Base-by-base conservation (phyloP, 2,329 filamentous ascomycete genomes). In the Cytospora piceae region DNA sequence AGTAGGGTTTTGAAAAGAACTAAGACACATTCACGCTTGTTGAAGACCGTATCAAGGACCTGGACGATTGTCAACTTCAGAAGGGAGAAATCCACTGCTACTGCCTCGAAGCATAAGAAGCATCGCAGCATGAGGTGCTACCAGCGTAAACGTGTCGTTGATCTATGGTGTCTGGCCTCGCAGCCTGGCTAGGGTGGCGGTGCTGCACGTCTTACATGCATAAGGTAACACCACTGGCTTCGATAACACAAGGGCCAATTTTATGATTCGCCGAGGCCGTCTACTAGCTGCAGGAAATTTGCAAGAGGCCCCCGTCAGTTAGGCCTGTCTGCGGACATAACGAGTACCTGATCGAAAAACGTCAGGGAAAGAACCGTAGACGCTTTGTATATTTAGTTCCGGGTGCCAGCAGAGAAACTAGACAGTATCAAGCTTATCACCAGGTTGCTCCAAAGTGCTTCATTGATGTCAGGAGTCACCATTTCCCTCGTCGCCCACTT, bases 401-500 rank as follows among this genome's bases (percentile, higher is more conserved):
- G 71, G 4, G 70, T 76, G 1, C 70, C 74, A 11, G 49, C 61
- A 9, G 37, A 68, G 7, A 31, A 61, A 0, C 24, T 73, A 3
- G 32, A 62, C 2, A 64, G 58, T 1, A 74, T 79, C 49, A 73
- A 72, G 55, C 55, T 60, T 2, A 69, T 76, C 3, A 64, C 75
- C 6, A 59, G 64, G 31, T 58, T 70, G 9, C 69, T 78, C 3
- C 76, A 78, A 59, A 73, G 70, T 17, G 65, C 73, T 2, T 77
- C 77, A 1, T 65, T 77, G 12, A 79, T 65, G 76, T 69, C 80
- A 6, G 78, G n/a, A 49, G 4, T 17, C 15, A 49, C 12, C 12
- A n/a, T 17, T 49, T 22, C 15, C 15, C 5, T 49, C n/a, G 31
- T 32, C 9, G 31, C 31, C 12, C 42, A 15, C 42, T 22, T 6